Base-by-base conservation (phyloP, 148 eudicot species). In the Bassia scoparia region DNA sequence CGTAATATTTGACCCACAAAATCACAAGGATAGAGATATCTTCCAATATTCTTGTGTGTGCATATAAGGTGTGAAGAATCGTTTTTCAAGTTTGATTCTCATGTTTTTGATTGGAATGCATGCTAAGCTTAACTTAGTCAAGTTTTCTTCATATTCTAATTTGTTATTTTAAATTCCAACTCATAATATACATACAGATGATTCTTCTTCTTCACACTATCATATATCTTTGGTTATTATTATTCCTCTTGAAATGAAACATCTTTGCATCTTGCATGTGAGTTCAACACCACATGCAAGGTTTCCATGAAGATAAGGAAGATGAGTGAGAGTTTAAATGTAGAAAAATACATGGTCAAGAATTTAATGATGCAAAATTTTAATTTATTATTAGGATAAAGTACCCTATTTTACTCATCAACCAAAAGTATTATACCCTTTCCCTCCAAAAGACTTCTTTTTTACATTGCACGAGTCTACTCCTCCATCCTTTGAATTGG, bases 1-100 rank as follows among this genome's bases (percentile, higher is more conserved):
- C 18, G 18, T 23, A 46, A 53, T 30, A 50, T 9, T 23, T 74
- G 87, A 79, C 88, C 91, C 89, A 86, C 88, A 86, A 84, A 86
- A 87, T 87, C 88, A 67, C 67, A 73, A 77, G 74, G 80, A 80
- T 73, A 77, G 79, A 77, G 77, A 81, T 79, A 74, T 83, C 73
- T 60, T 62, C 66, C 76, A 65, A 77, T 75, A 80, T 71, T 75
- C 68, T 70, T 72, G 30, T 31, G 50, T 76, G 37, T 61, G 35
- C 35, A 72, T 24, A 56, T 30, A 67, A 55, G 67, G 62, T 70
- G 33, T 24, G 41, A 52, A n/a, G 62, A 30, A 49, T 52, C 35
- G 69, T 41, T 61, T 65, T 49, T 62, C 70, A 74, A 10, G 74
- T 49, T 68, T 35, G 79, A 71, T 75, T 80, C 78, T 63, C 67